phyloP scores from a whole-genome alignment of 2,329 filamentous ascomycete genomes.

The Pseudomassariella vexata region DNA sequence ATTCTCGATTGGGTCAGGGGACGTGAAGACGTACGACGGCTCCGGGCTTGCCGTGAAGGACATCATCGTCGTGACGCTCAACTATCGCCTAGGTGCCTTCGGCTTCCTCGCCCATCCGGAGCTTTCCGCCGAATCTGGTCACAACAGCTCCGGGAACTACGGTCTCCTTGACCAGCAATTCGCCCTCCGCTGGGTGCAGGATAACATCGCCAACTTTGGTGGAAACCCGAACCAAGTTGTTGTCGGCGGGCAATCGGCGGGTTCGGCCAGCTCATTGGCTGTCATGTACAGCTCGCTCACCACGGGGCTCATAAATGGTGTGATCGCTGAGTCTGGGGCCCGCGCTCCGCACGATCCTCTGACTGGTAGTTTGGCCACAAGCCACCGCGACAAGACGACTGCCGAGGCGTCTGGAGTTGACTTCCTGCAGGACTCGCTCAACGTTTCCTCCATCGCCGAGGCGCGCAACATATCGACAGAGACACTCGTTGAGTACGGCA shows the following conservation, averaged over 20 bases:
- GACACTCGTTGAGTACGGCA: constrained; percentile 10
- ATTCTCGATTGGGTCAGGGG: constrained; percentile 12
- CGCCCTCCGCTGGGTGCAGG: constrained; percentile 6
- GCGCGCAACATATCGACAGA: constrained; percentile 12
- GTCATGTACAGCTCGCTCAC: constrained; percentile 20
- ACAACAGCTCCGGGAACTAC: constrained; percentile 22
- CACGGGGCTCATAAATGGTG: constrained; percentile 16
- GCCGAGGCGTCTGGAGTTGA: constrained; percentile 13
- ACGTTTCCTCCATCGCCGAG: constrained; percentile 15
- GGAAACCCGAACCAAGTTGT: constrained; percentile 14
- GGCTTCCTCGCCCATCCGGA: constrained; percentile 20
- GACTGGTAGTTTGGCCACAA: constrained; percentile 19
- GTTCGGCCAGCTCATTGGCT: constrained; percentile 13
- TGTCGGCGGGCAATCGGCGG: constrained; percentile 9
- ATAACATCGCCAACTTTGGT: constrained; percentile 11
- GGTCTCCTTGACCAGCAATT: constrained; percentile 20
- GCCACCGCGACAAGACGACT: constrained; percentile 15
- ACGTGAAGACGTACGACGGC: constrained; percentile 15
- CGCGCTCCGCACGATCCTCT: constrained; percentile 21
- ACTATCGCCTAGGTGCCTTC: constrained; percentile 16
- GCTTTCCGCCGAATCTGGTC: constrained; percentile 15
- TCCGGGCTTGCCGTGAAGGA: constrained; percentile 14
- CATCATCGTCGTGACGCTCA: constrained; percentile 17
- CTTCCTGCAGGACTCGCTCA: constrained; percentile 13
- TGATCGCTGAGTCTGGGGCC: constrained; percentile 26